phyloP scores from a whole-genome alignment of 257 asterid species.

The Salvia miltiorrhiza region DNA sequence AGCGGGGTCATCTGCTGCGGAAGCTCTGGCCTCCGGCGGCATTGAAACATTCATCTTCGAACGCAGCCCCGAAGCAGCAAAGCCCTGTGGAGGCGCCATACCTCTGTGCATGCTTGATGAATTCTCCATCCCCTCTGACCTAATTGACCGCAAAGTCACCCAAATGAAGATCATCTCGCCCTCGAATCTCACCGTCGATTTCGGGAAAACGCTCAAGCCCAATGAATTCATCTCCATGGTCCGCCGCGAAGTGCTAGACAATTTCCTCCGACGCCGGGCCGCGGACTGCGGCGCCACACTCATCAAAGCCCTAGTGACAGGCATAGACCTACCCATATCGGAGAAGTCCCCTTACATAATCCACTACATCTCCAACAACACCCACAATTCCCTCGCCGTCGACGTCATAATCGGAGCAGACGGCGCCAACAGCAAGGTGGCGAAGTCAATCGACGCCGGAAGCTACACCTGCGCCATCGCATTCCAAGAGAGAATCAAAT shows the following conservation, averaged over 20 bases:
- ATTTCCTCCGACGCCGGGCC: conserved; percentile 71
- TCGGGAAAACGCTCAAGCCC: conserved; percentile 61
- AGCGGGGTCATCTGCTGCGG: conserved; percentile 89
- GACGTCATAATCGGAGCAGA: conserved; percentile 81
- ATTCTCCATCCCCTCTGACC: conserved; percentile 59
- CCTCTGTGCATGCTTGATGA: conserved; percentile 89
- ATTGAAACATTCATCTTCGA: conserved; percentile 79
- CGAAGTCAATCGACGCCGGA: conserved; percentile 73
- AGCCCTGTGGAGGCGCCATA: conserved; percentile 91
- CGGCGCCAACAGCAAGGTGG: conserved; percentile 86
- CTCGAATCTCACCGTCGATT: conserved; percentile 71
- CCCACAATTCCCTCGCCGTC: conserved; percentile 41
- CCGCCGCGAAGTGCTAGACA: conserved; percentile 84
- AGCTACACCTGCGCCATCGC: conserved; percentile 72
- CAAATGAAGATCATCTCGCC: conserved; percentile 76
- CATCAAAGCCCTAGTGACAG: conserved; percentile 59
- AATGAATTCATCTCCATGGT: conserved; percentile 80
- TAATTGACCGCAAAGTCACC: conserved; percentile 73
- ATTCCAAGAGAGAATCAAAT: conserved; percentile 60
- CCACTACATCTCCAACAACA: conserved; percentile 43
- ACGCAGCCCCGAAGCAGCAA: conserved; percentile 66
- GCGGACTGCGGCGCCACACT: conserved; percentile 55
- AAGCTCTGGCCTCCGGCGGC: conserved; percentile 74
- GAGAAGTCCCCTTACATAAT: conserved; percentile 46
- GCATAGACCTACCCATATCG: conserved; percentile 42